Conservation (phyloP, 2,329 filamentous ascomycete species). For the Corniculantispora saksenae region DNA sequence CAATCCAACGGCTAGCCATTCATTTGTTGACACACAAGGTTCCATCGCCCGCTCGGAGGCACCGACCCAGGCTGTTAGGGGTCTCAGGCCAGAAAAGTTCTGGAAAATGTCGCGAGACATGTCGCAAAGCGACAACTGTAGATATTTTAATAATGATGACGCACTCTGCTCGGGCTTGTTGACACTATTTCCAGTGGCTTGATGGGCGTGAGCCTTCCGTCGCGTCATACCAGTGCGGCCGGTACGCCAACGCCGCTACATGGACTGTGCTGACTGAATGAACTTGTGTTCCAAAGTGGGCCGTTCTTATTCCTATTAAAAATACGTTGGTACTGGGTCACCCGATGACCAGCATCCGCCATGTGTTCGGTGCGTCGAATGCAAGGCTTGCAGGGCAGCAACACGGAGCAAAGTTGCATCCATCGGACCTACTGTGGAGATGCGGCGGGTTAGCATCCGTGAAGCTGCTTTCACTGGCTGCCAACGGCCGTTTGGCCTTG, state of each 20-base stretch:
- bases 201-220: background rate
- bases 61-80: background rate
- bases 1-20: background rate
- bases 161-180: background rate
- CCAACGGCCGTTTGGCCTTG: slow-evolving; percentile 21
- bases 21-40: background rate
- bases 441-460: slow-evolving; percentile 2
- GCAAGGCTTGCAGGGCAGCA: background rate
- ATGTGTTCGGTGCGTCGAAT: slow-evolving; percentile 3
- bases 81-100: background rate
- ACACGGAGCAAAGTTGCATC: slow-evolving; percentile 3
- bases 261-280: background rate
- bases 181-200: slow-evolving; percentile 17
- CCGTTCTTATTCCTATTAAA: background rate
- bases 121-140: background rate
- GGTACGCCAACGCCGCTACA: background rate
- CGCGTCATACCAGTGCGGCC: background rate
- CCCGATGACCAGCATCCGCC: background rate
- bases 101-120: background rate
- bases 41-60: background rate
- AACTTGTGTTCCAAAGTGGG: background rate
- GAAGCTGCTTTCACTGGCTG: slow-evolving; percentile 5
- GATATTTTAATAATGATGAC: background rate
- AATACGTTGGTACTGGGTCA: background rate
- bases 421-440: slow-evolving; percentile 20